Evolutionary conservation across 1,284 basidiomycete species (phyloP).

Genomic region (Xerocomus cyaneibrunnescens): DNA sequence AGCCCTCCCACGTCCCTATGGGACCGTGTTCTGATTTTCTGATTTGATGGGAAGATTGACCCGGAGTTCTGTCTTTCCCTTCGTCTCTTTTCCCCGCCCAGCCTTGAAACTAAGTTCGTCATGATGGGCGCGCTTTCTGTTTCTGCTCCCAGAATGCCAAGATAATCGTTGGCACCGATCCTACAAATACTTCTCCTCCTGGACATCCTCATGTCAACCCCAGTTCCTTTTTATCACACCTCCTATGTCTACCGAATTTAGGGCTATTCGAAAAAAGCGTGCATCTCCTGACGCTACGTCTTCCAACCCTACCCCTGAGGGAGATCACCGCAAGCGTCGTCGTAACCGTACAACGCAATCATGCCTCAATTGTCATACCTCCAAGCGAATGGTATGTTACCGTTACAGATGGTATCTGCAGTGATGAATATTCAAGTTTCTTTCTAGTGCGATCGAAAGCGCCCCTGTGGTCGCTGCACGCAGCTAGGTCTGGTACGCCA

Average conservation of each 20-base stretch:
- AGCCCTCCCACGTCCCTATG: slow-evolving; percentile 29
- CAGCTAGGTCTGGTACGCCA: slow-evolving; percentile 63
- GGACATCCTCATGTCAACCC: slow-evolving; percentile 1
- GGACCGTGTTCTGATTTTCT: slow-evolving; percentile 20
- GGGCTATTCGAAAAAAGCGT: slow-evolving; percentile 31
- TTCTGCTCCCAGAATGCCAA: slow-evolving; percentile 24
- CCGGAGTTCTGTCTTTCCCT: slow-evolving; percentile 14
- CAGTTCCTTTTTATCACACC: neutral
- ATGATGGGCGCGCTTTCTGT: slow-evolving; percentile 6
- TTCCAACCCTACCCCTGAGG: slow-evolving; percentile 28
- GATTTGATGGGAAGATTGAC: slow-evolving; percentile 22
- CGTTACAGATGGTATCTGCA: slow-evolving; percentile 1
- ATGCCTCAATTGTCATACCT: slow-evolving; percentile 70
- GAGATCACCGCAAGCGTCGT: slow-evolving; percentile 55
- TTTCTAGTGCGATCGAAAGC: slow-evolving; percentile 64
- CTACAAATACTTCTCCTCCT: slow-evolving; percentile 27
- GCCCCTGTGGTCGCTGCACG: slow-evolving; percentile 72
- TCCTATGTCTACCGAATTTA: slow-evolving; percentile 30
- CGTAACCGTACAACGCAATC: slow-evolving; percentile 66
- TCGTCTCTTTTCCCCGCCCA: slow-evolving; percentile 13
- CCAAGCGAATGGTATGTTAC: slow-evolving; percentile 75
- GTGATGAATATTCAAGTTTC: neutral
- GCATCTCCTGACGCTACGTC: slow-evolving; percentile 18
- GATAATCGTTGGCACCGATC: slow-evolving; percentile 12
- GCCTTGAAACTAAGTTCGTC: slow-evolving; percentile 4